Conservation (phyloP, 225 moss, liverwort and hornwort genomes). For the Sphagnum tenellum region DNA sequence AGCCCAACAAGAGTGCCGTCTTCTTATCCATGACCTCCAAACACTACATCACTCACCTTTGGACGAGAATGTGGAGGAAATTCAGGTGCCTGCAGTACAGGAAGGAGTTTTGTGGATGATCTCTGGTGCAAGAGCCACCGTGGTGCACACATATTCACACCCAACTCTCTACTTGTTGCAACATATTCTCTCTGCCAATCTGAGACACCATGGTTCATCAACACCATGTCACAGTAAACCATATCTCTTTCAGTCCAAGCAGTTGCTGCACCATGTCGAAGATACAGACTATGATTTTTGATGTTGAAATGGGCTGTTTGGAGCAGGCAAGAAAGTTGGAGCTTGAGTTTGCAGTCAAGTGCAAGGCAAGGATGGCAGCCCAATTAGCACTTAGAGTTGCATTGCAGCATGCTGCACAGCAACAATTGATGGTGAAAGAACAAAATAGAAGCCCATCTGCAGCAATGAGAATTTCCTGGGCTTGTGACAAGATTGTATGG, state of each 20-base stretch:
- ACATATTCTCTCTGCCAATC: too few species aligned
- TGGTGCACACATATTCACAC: too few species aligned
- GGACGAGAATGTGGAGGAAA: slow-evolving; percentile 18
- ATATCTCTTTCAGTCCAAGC: too few species aligned
- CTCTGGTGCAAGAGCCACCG: not conserved
- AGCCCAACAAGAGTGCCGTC: slow-evolving; percentile 74
- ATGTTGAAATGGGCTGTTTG: slow-evolving; percentile 2
- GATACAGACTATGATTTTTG: too few species aligned
- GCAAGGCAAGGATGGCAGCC: slow-evolving; percentile 40
- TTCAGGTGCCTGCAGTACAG: slow-evolving; percentile 21
- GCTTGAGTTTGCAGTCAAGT: slow-evolving; percentile 43
- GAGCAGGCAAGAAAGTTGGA: slow-evolving; percentile 56
- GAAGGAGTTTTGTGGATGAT: slow-evolving; percentile 44
- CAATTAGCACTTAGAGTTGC: slow-evolving; percentile 54
- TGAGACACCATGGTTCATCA: too few species aligned
- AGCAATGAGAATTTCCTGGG: slow-evolving; percentile 97
- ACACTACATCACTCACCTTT: slow-evolving; percentile 27
- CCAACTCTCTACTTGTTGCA: too few species aligned
- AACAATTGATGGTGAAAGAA: slow-evolving; percentile 90
- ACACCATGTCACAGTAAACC: too few species aligned
- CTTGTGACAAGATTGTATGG: slow-evolving; percentile 88
- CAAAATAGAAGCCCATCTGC: slow-evolving; percentile 87
- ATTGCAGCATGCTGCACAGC: slow-evolving; percentile 85
- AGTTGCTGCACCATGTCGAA: too few species aligned
- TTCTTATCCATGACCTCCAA: slow-evolving; percentile 53